Base-by-base conservation (phyloP, 768 basidiomycete species). In the Leucocoprinus leucothites region DNA sequence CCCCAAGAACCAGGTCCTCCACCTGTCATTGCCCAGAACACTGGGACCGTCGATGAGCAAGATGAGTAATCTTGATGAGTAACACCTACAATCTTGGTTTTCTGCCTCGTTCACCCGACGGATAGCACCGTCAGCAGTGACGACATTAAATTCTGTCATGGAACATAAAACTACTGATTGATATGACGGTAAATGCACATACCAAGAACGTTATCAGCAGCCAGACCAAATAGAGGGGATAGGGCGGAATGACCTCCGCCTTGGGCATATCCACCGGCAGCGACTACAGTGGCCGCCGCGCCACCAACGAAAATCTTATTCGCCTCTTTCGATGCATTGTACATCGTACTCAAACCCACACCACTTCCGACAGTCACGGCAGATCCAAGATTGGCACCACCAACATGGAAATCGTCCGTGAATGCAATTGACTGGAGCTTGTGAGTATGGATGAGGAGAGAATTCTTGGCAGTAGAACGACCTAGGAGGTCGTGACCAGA, bases 1-100 rank as follows among this genome's bases (percentile, higher is more conserved):
- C 71, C 73, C 72, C 69, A 75, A 40, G 65, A 70, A 8, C 73
- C 73, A 13, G 63, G 56, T 22, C 66, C 67, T 31, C 67, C 66
- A 16, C 66, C 66, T 0, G 66, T 61, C 18, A 67, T 48, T 34
- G 67, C 65, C 60, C 60, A 69, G 49, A 66, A 69, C 24, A 67
- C 64, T 68, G 52, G 11, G n/a, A 21, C 7, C 18, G 14, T 42
- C 8, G 35, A 31, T 3, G 8, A 16, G 9, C 9, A 9, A n/a
- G 18, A 51, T 25, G 9, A 8, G 34, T 52, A 19, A 3, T 34
- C 60, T 1, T 31, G 31, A 34, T 13, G 22, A 1, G 24, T 8
- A 21, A 8, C 3, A 55, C 54, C 34, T 35, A 69, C 68, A 54
- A 56, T 70, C 65, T 28, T 63, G 48, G 45, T 69, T 55, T 36